These are phyloP conservation scores for Omphalea diandra DNA, from an alignment of 441 rosid species.

Conservation along the genomic window DNA sequence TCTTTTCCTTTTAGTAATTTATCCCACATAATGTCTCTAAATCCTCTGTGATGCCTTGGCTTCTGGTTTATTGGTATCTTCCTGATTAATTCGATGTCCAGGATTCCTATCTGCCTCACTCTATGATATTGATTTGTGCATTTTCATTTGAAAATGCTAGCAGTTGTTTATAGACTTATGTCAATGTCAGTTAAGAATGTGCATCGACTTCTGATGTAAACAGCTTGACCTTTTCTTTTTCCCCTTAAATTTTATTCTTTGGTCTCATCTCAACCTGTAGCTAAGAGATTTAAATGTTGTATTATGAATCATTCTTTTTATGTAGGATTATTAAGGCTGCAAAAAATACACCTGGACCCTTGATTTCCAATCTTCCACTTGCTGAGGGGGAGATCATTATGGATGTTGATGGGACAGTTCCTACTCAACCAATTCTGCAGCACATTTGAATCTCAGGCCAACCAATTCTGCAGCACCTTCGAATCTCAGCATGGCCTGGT, in stretches of 20 bases:
- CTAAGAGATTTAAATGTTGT: constrained; percentile 14
- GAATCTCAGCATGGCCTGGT: constrained; percentile 98
- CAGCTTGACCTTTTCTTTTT: not conserved
- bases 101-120: not conserved
- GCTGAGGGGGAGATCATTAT: constrained; percentile 81
- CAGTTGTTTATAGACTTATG: not conserved
- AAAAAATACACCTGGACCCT: constrained; percentile 49
- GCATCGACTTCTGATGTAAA: not conserved
- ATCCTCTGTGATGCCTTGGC: not conserved
- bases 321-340: constrained; percentile 65
- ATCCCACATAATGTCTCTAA: not conserved
- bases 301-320: constrained; percentile 14
- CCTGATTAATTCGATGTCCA: no score
- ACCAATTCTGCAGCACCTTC: constrained; percentile 93
- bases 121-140: not conserved
- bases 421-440: constrained; percentile 89
- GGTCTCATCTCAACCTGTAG: not conserved
- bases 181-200: constrained; percentile 1
- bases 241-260: not conserved
- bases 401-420: constrained; percentile 80
- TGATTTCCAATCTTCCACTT: constrained; percentile 61
- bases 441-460: constrained; percentile 92
- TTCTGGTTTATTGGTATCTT: not conserved
- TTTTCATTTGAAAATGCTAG: not conserved
- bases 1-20: no score